Evolutionary conservation across 345 rosid genomes (phyloP).

Genomic region (Camelina laxa): DNA sequence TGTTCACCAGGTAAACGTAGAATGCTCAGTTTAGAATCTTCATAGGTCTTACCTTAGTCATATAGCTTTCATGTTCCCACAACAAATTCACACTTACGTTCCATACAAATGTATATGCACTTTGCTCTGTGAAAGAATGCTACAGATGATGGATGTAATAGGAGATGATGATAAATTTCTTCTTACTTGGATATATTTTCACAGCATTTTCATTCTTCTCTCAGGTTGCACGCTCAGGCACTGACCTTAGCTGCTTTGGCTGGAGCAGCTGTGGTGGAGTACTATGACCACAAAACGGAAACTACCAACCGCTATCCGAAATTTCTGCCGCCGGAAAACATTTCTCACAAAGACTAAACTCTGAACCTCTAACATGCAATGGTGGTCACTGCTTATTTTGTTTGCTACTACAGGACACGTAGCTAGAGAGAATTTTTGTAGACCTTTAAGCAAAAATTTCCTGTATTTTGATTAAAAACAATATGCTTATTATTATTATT

Average conservation of each 20-base stretch:
- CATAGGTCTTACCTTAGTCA: neutral
- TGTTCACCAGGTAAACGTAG: neutral
- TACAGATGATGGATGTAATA: neutral
- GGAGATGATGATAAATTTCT: slow-evolving; percentile 1
- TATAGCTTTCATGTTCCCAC: slow-evolving; percentile 15
- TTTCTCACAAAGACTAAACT: slow-evolving; percentile 55
- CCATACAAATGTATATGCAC: too few species aligned
- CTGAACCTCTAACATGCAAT: slow-evolving; percentile 5
- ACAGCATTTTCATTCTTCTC: neutral
- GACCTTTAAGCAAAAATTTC: neutral
- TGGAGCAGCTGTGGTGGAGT: slow-evolving; percentile 80
- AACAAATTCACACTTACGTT: neutral
- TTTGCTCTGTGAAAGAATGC: too few species aligned
- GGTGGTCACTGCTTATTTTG: slow-evolving; percentile 4
- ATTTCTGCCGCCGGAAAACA: slow-evolving; percentile 47
- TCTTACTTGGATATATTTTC: neutral
- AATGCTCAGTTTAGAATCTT: neutral
- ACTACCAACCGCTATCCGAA: slow-evolving; percentile 50
- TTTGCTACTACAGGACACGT: neutral
- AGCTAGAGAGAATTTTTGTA: neutral
- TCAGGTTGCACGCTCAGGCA: slow-evolving; percentile 88
- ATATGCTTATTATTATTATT: neutral
- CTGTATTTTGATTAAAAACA: neutral
- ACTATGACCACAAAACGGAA: slow-evolving; percentile 64
- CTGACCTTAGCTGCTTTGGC: slow-evolving; percentile 80